Base-by-base conservation (phyloP, 2,329 filamentous ascomycete species). In the Arthrobotrys pseudoclavata region DNA sequence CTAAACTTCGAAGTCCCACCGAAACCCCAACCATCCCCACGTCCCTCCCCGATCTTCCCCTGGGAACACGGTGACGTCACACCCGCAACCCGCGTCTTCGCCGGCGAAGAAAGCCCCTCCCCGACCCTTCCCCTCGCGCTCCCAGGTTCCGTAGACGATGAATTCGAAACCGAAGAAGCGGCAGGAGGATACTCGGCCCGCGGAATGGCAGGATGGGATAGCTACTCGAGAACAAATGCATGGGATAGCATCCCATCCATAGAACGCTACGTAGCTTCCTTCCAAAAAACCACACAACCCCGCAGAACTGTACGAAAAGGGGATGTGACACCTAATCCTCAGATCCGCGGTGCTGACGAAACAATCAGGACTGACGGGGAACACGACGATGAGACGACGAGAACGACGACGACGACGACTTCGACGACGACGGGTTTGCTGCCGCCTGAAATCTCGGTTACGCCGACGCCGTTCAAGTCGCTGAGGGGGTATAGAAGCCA, bases 161-260 rank as follows among this genome's bases (percentile, higher is more conserved):
- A 83, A 53, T 74, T 48, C 53, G 76, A 79, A 45, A 70, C 71
- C 79, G 50, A 76, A 67, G 71, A 76, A 52, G 64, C 71, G 26
- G 55, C 18, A 5, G 66, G 66, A 7, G 71, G 55, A 4, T 68
- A 69, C 37, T 37, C 29, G 4, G 48, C 26, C 5, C 40, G 45
- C 18, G 72, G 64, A 18, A 69, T 76, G 34, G 87, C 91, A 81
- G 87, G 90, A 20, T 97, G 92, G 92, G 88, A 89, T 79, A 87
- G 87, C 55, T 97, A 91, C 83, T 86, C 89, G n/a, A 88, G 90
- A 55, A 89, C 87, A 62, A 99, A 98, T 83, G 94, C 93, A 15
- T 99, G 96, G 96, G 96, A 99, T 82, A 92, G 93, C 66, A 88
- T 96, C 64, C 92, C 92, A 12, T 91, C 93, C 80, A 99, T 99